phyloP scores from a whole-genome alignment of 2,329 filamentous ascomycete genomes.

The Colletotrichum kahawae region DNA sequence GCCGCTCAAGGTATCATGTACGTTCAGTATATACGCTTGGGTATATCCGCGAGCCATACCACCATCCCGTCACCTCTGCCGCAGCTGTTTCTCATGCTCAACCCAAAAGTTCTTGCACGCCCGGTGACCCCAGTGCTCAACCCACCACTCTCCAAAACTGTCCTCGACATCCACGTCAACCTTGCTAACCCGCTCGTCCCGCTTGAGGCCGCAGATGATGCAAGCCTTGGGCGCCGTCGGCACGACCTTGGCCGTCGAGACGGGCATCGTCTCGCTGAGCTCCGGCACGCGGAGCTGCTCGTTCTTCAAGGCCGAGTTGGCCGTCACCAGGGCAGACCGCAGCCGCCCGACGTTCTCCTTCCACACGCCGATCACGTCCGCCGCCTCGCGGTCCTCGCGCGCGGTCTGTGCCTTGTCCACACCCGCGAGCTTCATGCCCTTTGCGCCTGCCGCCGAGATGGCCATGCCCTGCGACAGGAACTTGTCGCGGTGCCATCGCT shows the following conservation, averaged over 20 bases:
- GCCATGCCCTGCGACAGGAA: constrained; percentile 87
- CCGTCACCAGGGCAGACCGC: constrained; percentile 72
- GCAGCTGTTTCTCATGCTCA: constrained; percentile 72
- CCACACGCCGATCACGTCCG: constrained; percentile 79
- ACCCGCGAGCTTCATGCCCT: constrained; percentile 90
- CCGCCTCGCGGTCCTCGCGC: constrained; percentile 84
- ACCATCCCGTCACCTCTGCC: constrained; percentile 60
- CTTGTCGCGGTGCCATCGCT: constrained; percentile 90
- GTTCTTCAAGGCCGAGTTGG: constrained; percentile 51
- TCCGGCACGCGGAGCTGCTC: constrained; percentile 66
- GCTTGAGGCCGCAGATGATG: constrained; percentile 84
- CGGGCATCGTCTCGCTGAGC: constrained; percentile 70
- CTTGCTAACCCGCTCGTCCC: constrained; percentile 81
- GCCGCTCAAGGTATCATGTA: constrained; percentile 4
- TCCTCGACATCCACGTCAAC: constrained; percentile 82
- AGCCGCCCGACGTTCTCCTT: constrained; percentile 76
- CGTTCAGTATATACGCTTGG: not conserved
- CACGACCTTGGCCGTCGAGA: constrained; percentile 74
- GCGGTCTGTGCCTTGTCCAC: constrained; percentile 83
- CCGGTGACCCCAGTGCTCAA: constrained; percentile 83
- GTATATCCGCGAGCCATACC: not conserved
- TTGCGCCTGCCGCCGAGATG: constrained; percentile 77
- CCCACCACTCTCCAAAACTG: constrained; percentile 97
- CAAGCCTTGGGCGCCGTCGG: constrained; percentile 77
- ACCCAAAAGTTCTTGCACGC: constrained; percentile 87